These are phyloP conservation scores for Phytophthora cactorum DNA, from an alignment of 352 stramenopile genomes.

Conservation along the genomic window DNA sequence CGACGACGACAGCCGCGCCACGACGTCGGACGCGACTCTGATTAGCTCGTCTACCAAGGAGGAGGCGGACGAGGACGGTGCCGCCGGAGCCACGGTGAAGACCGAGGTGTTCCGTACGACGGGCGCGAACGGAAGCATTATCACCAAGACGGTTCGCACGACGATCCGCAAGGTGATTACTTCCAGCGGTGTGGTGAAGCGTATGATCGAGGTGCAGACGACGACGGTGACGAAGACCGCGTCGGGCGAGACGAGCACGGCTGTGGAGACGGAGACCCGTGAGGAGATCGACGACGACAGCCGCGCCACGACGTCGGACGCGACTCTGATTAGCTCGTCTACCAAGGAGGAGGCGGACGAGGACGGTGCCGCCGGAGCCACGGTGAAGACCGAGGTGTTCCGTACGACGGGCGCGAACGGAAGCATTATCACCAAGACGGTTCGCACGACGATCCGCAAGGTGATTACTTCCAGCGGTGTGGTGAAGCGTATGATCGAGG, in stretches of 20 bases:
- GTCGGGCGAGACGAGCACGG: constrained; percentile 26
- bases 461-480: constrained; percentile 27
- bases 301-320: constrained; percentile 12
- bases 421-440: constrained; percentile 36
- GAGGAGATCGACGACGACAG: constrained; percentile 23
- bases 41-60: constrained; percentile 25
- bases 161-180: constrained; percentile 30
- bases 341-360: constrained; percentile 27
- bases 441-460: constrained; percentile 35
- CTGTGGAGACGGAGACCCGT: constrained; percentile 21
- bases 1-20: constrained; percentile 9
- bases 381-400: constrained; percentile 38
- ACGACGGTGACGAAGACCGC: constrained; percentile 27
- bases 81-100: constrained; percentile 8
- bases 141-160: constrained; percentile 29
- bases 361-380: constrained; percentile 19
- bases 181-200: constrained; percentile 21
- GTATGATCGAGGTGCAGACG: constrained; percentile 29
- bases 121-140: constrained; percentile 21
- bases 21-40: constrained; percentile 21
- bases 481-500: constrained; percentile 32
- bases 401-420: constrained; percentile 25
- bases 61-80: constrained; percentile 26
- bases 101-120: constrained; percentile 28
- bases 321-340: constrained; percentile 28